Evolutionary conservation across 1,139 yeast genomes (phyloP).

Genomic region (Taphrina betulina): DNA sequence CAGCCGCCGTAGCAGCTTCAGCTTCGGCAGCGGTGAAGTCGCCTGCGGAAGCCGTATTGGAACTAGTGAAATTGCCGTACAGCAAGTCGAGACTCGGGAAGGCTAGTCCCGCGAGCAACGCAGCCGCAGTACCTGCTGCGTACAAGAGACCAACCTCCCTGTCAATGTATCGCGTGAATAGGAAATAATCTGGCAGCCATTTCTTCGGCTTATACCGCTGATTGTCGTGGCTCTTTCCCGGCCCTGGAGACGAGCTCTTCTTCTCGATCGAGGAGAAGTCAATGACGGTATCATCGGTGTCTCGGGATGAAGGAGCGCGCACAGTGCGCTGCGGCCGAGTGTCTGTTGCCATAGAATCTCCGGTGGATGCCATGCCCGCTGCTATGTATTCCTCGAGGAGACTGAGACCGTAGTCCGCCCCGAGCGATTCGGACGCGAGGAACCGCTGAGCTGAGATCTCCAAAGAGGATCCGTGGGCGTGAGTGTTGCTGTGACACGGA

Average conservation of each 20-base stretch:
- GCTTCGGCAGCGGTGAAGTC: slow-evolving; percentile 12
- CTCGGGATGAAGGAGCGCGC: slow-evolving; percentile 8
- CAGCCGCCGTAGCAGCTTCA: slow-evolving; percentile 11
- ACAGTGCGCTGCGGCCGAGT: not conserved
- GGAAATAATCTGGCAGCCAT: slow-evolving; percentile 24
- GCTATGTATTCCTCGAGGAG: too few relatives aligned
- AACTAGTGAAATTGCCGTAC: slow-evolving; percentile 25
- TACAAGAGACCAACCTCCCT: slow-evolving; percentile 18
- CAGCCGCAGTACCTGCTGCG: slow-evolving; percentile 15
- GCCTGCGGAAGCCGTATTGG: slow-evolving; percentile 15
- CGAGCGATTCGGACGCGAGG: too few relatives aligned
- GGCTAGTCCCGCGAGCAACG: slow-evolving; percentile 31
- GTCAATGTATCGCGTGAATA: slow-evolving; percentile 27
- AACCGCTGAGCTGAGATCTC: too few relatives aligned
- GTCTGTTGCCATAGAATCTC: too few relatives aligned
- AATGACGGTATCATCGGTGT: slow-evolving; percentile 5
- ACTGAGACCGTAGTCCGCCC: too few relatives aligned
- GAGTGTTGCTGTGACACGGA: too few relatives aligned
- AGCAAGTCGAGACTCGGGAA: slow-evolving; percentile 28
- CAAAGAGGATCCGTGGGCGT: too few relatives aligned
- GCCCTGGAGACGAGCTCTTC: too few relatives aligned
- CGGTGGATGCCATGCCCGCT: too few relatives aligned
- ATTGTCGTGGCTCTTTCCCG: not conserved
- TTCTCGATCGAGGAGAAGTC: not conserved
- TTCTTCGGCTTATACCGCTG: not conserved